Conservation (phyloP, 352 stramenopile genomes). For the Globisporangium nodosum region DNA sequence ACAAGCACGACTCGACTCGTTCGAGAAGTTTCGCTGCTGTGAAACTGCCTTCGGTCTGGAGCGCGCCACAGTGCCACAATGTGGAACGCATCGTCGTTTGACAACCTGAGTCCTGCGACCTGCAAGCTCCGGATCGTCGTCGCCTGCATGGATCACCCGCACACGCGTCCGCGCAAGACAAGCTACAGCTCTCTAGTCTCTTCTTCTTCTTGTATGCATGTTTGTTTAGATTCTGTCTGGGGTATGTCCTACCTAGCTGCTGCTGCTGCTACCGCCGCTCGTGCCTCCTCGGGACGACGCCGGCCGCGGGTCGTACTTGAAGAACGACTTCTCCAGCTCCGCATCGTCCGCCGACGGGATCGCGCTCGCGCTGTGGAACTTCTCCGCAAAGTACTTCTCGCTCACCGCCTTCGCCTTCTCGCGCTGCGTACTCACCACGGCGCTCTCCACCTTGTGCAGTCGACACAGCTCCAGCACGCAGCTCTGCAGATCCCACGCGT, state of each 20-base stretch:
- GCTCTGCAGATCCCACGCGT: conserved; percentile 53
- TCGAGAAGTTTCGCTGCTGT: no score
- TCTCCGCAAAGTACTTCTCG: conserved; percentile 74
- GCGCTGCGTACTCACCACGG: conserved; percentile 53
- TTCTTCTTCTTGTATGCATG: not conserved
- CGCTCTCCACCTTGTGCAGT: conserved; percentile 52
- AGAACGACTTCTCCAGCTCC: conserved; percentile 50
- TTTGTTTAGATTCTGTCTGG: no score
- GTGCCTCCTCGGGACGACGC: conserved; percentile 3
- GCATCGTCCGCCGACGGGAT: conserved; percentile 38
- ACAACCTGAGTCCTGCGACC: no score
- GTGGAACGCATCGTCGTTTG: no score
- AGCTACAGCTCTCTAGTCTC: no score
- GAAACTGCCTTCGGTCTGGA: no score
- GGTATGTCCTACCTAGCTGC: conserved; percentile 1
- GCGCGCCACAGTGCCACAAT: no score
- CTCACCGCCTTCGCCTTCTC: conserved; percentile 81
- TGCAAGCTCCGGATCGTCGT: no score
- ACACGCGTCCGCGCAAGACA: not conserved
- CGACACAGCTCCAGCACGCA: conserved; percentile 63
- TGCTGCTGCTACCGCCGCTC: not conserved
- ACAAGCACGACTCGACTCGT: no score
- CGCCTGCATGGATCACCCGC: no score
- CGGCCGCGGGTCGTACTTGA: conserved; percentile 9
- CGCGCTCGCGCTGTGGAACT: conserved; percentile 50